phyloP scores from a whole-genome alignment of 176 grass and related monocot species.

The Juncus inflexus region DNA sequence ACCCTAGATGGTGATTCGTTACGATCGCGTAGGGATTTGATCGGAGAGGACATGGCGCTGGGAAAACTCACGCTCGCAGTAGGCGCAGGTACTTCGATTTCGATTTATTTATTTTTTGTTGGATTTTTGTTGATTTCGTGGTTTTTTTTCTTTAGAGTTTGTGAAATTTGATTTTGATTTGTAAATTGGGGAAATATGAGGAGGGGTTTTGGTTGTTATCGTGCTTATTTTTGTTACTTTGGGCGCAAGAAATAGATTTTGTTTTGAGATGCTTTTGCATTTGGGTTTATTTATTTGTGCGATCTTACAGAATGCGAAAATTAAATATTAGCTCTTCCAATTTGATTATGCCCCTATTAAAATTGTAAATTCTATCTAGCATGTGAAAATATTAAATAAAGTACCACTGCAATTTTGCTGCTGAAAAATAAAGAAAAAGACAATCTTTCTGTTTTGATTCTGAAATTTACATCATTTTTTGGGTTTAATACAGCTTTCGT shows the following conservation, averaged over 20 bases:
- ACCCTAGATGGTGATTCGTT: conserved; percentile 10
- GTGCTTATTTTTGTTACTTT: not conserved
- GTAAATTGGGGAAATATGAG: not conserved
- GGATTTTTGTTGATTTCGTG: not conserved
- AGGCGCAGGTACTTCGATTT: conserved; percentile 19
- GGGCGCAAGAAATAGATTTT: conserved; percentile 1
- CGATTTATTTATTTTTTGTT: not conserved
- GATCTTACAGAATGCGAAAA: not conserved
- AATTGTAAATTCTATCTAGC: too few relatives aligned
- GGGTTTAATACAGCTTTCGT: conserved; percentile 27
- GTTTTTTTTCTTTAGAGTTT: not conserved
- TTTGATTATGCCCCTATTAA: too few relatives aligned
- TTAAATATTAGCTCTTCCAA: too few relatives aligned
- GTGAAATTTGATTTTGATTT: not conserved
- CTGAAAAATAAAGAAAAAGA: too few relatives aligned
- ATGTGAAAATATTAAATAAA: too few relatives aligned
- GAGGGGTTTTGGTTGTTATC: not conserved
- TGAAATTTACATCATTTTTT: conserved; percentile 1
- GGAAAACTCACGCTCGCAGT: conserved; percentile 24
- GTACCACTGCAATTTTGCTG: too few relatives aligned
- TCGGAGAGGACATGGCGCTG: conserved; percentile 16
- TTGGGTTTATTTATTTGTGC: not conserved
- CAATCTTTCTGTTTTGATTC: too few relatives aligned
- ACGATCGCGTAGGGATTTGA: conserved; percentile 14
- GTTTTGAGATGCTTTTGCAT: not conserved